phyloP scores from a whole-genome alignment of 2,329 filamentous ascomycete genomes.

The Apiospora aurea region DNA sequence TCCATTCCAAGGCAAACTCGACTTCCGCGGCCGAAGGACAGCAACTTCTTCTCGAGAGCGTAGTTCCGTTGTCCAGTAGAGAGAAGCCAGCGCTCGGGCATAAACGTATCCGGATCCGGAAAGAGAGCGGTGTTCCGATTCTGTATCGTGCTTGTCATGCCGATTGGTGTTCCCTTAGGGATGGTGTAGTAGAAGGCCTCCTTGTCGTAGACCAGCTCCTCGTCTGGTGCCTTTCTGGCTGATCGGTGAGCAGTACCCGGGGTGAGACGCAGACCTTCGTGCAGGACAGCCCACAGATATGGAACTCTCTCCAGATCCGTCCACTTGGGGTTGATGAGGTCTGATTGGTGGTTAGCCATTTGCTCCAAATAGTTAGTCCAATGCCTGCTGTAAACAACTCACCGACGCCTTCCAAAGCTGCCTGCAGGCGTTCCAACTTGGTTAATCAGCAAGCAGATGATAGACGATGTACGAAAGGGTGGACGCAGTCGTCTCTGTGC shows the following conservation, averaged over 20 bases:
- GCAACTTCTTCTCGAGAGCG: constrained; percentile 22
- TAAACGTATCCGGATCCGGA: constrained; percentile 33
- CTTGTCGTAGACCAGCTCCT: constrained; percentile 25
- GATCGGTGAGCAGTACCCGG: constrained; percentile 25
- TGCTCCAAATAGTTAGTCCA: not conserved
- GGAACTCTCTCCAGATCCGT: constrained; percentile 2
- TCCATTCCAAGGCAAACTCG: constrained; percentile 21
- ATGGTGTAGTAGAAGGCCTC: not conserved
- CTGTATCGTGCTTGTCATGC: constrained; percentile 44
- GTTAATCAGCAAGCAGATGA: not conserved
- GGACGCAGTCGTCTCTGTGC: constrained; percentile 47
- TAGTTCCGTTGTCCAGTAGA: not conserved
- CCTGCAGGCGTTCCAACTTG: not conserved
- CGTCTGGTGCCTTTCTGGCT: constrained; percentile 22
- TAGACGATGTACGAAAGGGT: constrained; percentile 15
- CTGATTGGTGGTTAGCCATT: not conserved
- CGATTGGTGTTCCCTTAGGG: constrained; percentile 37
- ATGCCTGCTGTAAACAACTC: not conserved
- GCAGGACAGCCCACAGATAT: constrained; percentile 26
- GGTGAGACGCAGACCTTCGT: constrained; percentile 25
- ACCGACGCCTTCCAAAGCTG: not conserved
- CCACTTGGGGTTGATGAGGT: not conserved
- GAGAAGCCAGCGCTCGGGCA: constrained; percentile 28
- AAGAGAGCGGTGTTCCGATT: constrained; percentile 40
- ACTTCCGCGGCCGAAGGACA: constrained; percentile 15